These are phyloP conservation scores for Botrytis hyacinthi DNA, from an alignment of 2,329 filamentous ascomycete genomes.

Conservation along the genomic window DNA sequence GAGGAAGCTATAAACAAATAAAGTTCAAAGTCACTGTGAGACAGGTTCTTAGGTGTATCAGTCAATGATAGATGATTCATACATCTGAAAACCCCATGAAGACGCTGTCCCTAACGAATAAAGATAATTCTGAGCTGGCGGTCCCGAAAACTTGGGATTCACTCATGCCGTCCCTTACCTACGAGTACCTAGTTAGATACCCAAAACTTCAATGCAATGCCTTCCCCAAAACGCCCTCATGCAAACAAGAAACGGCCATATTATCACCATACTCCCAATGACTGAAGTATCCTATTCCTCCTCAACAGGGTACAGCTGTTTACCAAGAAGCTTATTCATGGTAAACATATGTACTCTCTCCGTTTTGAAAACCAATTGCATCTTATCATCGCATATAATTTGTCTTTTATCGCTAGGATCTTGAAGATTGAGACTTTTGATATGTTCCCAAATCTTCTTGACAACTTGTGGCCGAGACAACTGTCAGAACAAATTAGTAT, in stretches of 20 bases:
- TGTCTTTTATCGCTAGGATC: slow-evolving; percentile 89
- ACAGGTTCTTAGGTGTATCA: background rate
- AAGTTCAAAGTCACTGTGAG: background rate
- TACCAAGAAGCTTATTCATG: slow-evolving; percentile 95
- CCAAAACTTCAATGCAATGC: slow-evolving; percentile 15
- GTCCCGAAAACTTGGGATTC: background rate
- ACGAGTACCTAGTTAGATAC: background rate
- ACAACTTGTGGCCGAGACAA: slow-evolving; percentile 93
- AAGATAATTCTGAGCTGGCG: background rate
- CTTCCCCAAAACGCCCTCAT: slow-evolving; percentile 12
- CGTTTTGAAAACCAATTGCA: slow-evolving; percentile 90
- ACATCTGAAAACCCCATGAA: background rate
- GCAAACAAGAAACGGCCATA: background rate
- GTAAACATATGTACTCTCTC: slow-evolving; percentile 96
- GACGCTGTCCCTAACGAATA: background rate
- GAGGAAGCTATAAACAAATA: background rate
- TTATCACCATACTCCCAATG: background rate
- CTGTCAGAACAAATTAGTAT: slow-evolving; percentile 45
- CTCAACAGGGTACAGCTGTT: slow-evolving; percentile 83
- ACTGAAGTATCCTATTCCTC: slow-evolving; percentile 45
- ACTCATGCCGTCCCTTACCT: background rate
- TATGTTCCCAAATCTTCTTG: slow-evolving; percentile 94
- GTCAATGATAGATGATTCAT: slow-evolving; percentile 5
- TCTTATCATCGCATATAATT: slow-evolving; percentile 86
- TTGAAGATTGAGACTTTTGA: slow-evolving; percentile 84